Base-by-base conservation (phyloP, 441 rosid genomes). In the Erysimum cheiri region DNA sequence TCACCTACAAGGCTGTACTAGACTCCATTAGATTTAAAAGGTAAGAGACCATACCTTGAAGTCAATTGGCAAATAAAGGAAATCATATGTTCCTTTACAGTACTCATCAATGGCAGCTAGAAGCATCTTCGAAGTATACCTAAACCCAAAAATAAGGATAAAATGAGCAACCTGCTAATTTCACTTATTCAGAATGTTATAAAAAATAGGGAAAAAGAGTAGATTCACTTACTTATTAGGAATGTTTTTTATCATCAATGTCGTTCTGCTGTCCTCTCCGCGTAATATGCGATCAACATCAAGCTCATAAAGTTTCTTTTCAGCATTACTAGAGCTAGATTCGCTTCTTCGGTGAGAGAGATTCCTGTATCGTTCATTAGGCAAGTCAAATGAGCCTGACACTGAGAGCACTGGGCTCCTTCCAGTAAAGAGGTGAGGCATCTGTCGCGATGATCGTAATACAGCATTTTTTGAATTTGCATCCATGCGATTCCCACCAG, bases 91-190 rank as follows among this genome's bases (percentile, higher is more conserved):
- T 81, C 94, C 94, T 74, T 82, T 84, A 73, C 85, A 85, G 56
- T 82, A 81, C 76, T 88, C 94, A 62, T 88, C 94, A 78, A 88
- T 88, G 64, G 91, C 89, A 74, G 89, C 84, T 60, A 88, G 78
- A 70, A 88, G 91, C 94, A 88, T 88, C 87, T 88, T 88, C 15
- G 91, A 86, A 41, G 94, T 88, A 80, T 88, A 88, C 87, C 91
- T 88, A 68, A 64, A 68, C 62, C 73, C 78, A 70, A 46, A 13
- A 32, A 10, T 46, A n/a, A 10, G 28, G 47, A 32, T 22, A 39
- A 17, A 12, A 4, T 60, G 5, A 41, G 50, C n/a, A 60, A 41
- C 52, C n/a, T 40, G 22, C 8, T 1, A 40, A 60, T 2, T 39
- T 37, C 9, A 28, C 64, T 59, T 26, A 60, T 26, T 13, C n/a